Base-by-base conservation (phyloP, 192 early-diverging fungal species). In the Dispira parvispora region DNA sequence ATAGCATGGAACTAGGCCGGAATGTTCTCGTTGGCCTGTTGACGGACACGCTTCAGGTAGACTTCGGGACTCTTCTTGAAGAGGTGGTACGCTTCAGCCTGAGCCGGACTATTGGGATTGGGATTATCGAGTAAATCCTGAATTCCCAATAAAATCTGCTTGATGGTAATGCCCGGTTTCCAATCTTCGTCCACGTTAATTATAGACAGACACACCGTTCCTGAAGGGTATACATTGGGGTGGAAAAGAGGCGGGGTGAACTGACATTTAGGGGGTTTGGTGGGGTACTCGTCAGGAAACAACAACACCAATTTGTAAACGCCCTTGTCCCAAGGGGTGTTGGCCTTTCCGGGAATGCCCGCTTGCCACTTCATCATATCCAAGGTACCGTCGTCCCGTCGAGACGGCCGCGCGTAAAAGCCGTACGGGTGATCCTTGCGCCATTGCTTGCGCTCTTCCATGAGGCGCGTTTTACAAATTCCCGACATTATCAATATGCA, bases 391-490 rank as follows among this genome's bases (percentile, higher is more conserved):
- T 93, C 86, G 0, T 71, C 69, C 54, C 82, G 86, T 78, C 94
- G 96, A 50, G 77, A 82, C 6, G 96, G 96, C 25, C 85, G 78
- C 13, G 94, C 92, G 65, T 83, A 96, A 71, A 99, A 99, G 0
- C 96, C 96, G 57, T 64, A 58, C 27, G 85, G 93, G 69, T 94
- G 91, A 69, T 94, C 96, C 75, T 92, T 96, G 64, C 94, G 74
- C 96, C 96, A 99, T 73, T 94, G 92, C 71, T 92, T 95, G 52
- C 96, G 77, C 75, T 99, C 96, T 71, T 96, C 91, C 56, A 81
- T 76, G n/a, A 96, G 76, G 21, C 93, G 76, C 27, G 80, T 82
- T 49, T 72, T 76, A 63, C 88, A 87, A 61, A 96, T 92, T 66
- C 79, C 78, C 52, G 82, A 81, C 75, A 77, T 77, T 3, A 20